phyloP scores from a whole-genome alignment of 2,329 filamentous ascomycete genomes.

The Ophiostoma perfectum region DNA sequence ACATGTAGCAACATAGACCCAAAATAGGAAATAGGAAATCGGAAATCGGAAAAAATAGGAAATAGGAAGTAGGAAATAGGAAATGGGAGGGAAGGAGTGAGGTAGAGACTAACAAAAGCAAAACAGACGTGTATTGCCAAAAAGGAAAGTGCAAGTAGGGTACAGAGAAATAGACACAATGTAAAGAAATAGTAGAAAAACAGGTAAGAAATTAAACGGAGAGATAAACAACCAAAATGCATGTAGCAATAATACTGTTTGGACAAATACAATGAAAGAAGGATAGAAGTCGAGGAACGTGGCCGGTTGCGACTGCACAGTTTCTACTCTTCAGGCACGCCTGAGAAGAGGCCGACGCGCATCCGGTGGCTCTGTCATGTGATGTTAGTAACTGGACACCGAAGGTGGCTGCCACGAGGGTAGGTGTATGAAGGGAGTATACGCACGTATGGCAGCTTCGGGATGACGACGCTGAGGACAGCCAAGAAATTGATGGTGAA shows the following conservation, averaged over 20 bases:
- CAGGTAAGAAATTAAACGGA: conserved; percentile 16
- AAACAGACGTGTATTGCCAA: conserved; percentile 3
- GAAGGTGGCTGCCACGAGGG: not conserved
- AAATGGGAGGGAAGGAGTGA: conserved; percentile 5
- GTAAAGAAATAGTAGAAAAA: conserved; percentile 15
- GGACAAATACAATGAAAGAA: conserved; percentile 12
- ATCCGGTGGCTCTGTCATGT: conserved; percentile 65
- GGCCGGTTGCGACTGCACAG: not conserved
- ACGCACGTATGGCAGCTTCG: conserved; percentile 88
- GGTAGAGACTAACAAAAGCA: not conserved
- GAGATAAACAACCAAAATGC: conserved; percentile 16
- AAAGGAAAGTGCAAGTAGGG: conserved; percentile 10
- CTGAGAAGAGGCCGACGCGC: conserved; percentile 69
- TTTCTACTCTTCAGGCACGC: conserved; percentile 55
- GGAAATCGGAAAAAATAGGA: not conserved
- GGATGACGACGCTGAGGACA: conserved; percentile 86
- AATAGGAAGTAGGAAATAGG: not conserved
- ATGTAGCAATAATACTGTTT: not conserved
- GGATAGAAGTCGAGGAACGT: conserved; percentile 10
- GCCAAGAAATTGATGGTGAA: conserved; percentile 97
- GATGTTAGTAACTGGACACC: conserved; percentile 28
- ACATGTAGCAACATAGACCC: conserved; percentile 22
- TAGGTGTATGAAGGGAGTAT: not conserved
- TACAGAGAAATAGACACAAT: conserved; percentile 11
- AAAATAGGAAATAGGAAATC: conserved; percentile 4